Conservation (phyloP, 208 protist genomes). For the Wallacemonas sp. region DNA sequence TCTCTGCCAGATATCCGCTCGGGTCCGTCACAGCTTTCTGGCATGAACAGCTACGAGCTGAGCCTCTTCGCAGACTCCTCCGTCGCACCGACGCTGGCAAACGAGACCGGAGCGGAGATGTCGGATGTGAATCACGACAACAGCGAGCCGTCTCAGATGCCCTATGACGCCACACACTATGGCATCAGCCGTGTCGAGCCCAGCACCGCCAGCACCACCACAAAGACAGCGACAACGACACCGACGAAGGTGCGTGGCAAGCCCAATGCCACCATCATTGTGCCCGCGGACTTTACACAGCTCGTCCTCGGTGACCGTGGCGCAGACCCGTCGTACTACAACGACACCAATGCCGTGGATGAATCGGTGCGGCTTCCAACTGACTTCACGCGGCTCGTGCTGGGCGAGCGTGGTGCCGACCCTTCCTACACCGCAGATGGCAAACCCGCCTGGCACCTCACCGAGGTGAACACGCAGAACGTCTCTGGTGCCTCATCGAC, state of each 20-base stretch:
- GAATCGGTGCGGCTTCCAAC: too few relatives aligned
- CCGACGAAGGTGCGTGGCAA: too few relatives aligned
- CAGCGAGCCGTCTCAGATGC: not conserved
- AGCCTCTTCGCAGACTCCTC: too few relatives aligned
- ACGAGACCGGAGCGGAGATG: too few relatives aligned
- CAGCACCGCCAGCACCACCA: not conserved
- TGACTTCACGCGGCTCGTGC: too few relatives aligned
- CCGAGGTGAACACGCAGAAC: not conserved
- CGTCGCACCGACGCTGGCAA: too few relatives aligned
- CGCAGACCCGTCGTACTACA: not conserved
- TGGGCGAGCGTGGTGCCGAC: too few relatives aligned
- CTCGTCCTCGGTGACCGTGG: not conserved
- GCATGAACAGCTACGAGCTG: not conserved
- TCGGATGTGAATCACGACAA: too few relatives aligned
- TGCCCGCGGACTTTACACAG: not conserved
- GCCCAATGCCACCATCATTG: not conserved
- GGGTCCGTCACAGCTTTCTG: not conserved
- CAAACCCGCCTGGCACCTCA: too few relatives aligned
- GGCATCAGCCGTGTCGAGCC: not conserved
- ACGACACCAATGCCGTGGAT: not conserved
- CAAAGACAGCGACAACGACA: too few relatives aligned
- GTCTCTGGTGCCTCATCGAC: not conserved
- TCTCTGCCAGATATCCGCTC: too few relatives aligned
- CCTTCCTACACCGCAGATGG: too few relatives aligned
- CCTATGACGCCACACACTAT: slow-evolving; percentile 1